Base-by-base conservation (phyloP, 768 basidiomycete genomes). In the Serendipita sp. region DNA sequence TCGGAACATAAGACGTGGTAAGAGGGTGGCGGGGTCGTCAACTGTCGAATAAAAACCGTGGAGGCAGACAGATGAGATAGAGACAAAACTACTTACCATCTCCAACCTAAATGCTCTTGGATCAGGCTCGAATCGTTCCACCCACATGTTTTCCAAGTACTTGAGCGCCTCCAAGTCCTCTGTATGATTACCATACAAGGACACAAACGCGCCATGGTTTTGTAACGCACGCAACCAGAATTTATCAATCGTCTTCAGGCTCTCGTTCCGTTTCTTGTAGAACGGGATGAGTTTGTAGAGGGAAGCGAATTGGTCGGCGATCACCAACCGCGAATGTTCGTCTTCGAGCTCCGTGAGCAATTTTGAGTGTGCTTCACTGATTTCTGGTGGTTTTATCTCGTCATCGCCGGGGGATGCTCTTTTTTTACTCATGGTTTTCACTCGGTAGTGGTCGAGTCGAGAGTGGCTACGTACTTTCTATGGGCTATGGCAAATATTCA, bases 191-290 rank as follows among this genome's bases (percentile, higher is more conserved):
- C 79, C 79, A 72, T 86, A 82, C 69, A 85, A 76, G 44, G 81
- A 78, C 30, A 60, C 4, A 71, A 91, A 76, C 68, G 83, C 69
- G 56, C 72, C 69, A 74, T 89, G 77, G 76, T 89, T 88, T 82
- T 89, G 81, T 70, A 92, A 77, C 47, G 89, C 87, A 67, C 87
- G 80, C n/a, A 87, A 82, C 90, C 90, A 92, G 76, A 92, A 92
- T 71, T 85, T 86, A 64, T 80, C 74, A 71, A 92, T 89, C 30
- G 74, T 73, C 74, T 85, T 86, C 54, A 82, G 74, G 51, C 85
- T 75, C 66, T 77, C 78, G 58, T 89, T 86, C 69, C 90, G 84
- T 74, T 81, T 84, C 72, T 84, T 81, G 70, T 85, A 91, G 30
- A 83, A 81, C 44, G 86, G 81, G 15, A 73, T 70, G 65, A 89